Evolutionary conservation across 495 filamentous ascomycete species (phyloP), one percentile per base, ranked within the genome.

Genomic region (Penicillium macrosclerotiorum): DNA sequence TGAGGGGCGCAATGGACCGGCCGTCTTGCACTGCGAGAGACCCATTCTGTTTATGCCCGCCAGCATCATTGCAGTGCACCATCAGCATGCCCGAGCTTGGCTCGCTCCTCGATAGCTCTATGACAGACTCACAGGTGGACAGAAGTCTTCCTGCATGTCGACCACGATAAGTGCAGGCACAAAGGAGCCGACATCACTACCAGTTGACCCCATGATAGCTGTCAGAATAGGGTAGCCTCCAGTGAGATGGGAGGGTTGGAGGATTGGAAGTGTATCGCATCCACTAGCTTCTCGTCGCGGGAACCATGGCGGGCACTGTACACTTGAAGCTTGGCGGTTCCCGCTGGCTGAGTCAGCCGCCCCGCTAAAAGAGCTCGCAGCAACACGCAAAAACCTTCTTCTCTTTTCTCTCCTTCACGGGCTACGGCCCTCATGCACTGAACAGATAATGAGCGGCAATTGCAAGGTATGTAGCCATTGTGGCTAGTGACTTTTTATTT

Each of bases 131-230:
- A 93, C 88, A 18, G 92, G 92, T 47, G 88, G 89, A 67, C 89
- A 95, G 68, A 98, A 98, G 73, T 96, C 93, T 65, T 96, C 88
- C 69, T 98, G 93, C 68, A 95, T 75, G 63, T 96, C 91, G 16
- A 96, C 83, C 6, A 95, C 76, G 26, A 96, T 59, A 18, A 89
- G 63, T 14, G 85, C 85, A 1, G 59, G 47, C 45, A 42, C 54
- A 32, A 57, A 55, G 4, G 41, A 37, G 24, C 32, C 45, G 4
- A 43, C 14, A 3, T 42, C 19, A 7, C 9, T 23, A 37, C 16
- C 30, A 25, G 32, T 2, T 22, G 24, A 31, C 5, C 41, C 45
- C 57, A 60, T 59, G n/a, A 19, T 32, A 4, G n/a, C n/a, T n/a
- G n/a, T n/a, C n/a, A n/a, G n/a, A n/a, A n/a, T n/a, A n/a, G n/a